Evolutionary conservation across 108 stramenopile species (phyloP).

Genomic region (Mediolabrus comicus): DNA sequence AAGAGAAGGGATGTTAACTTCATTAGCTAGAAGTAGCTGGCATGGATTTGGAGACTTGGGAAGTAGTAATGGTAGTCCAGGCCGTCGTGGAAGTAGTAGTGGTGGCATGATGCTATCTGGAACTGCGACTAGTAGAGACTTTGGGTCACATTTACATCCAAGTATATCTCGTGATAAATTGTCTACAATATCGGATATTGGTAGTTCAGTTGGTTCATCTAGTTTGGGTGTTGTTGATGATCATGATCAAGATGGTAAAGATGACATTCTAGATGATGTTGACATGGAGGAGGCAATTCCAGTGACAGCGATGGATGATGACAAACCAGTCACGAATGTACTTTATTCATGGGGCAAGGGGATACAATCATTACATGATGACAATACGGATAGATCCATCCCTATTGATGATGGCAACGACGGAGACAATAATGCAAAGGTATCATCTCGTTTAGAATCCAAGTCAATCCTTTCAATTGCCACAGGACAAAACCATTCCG

Average conservation of each 20-base stretch:
- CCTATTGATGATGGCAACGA: conserved; percentile 1
- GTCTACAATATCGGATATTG: conserved; percentile 1
- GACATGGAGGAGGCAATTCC: not conserved
- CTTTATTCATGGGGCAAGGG: conserved; percentile 57
- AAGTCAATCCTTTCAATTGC: conserved; percentile 48
- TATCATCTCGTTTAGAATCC: conserved; percentile 53
- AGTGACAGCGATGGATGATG: not conserved
- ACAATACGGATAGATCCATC: conserved; percentile 20
- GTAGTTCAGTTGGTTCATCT: not conserved
- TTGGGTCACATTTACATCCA: conserved; percentile 40
- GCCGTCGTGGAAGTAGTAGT: not conserved
- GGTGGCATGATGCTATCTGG: not conserved
- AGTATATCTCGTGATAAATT: conserved; percentile 14
- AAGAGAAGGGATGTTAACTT: no score
- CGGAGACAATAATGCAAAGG: conserved; percentile 7
- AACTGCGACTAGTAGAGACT: conserved; percentile 4
- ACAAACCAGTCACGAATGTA: not conserved
- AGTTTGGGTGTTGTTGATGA: not conserved
- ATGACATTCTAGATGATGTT: conserved; percentile 8
- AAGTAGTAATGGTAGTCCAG: not conserved
- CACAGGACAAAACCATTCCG: conserved; percentile 51
- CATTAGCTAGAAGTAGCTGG: not conserved
- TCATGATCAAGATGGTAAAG: not conserved
- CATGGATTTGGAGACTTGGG: not conserved
- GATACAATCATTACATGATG: conserved; percentile 52